A percentile compares a stretch with the other conserved stretches of the same genome.
These are phyloP conservation scores for Emmonsiellopsis sp. DNA, from an alignment of 2,329 filamentous ascomycete genomes.

Conservation along the genomic window DNA sequence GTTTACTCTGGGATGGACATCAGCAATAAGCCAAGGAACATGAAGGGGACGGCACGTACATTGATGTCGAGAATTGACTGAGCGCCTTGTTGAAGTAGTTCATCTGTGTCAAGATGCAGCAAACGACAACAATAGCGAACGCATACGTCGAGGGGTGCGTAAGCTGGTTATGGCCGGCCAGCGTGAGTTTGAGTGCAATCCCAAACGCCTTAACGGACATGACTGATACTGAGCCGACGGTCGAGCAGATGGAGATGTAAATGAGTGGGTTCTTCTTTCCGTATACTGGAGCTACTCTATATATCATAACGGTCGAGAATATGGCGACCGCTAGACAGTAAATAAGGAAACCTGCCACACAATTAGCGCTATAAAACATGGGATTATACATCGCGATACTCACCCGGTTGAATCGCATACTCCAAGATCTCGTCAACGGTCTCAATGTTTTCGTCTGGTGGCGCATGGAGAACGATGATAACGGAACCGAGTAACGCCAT, in stretches of 20 bases:
- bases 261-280: constrained; percentile 94
- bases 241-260: constrained; percentile 95
- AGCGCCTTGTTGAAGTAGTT: constrained; percentile 99
- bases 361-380: constrained; percentile 5
- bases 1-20: constrained; percentile 58
- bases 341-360: constrained; percentile 64
- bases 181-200: constrained; percentile 90
- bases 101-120: constrained; percentile 98
- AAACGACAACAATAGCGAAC: constrained; percentile 82
- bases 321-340: constrained; percentile 72
- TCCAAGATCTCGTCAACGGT: constrained; percentile 86
- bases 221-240: constrained; percentile 91
- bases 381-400: constrained; percentile 14
- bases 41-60: constrained; percentile 50
- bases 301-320: constrained; percentile 92
- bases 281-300: constrained; percentile 78
- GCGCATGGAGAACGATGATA: constrained; percentile 94
- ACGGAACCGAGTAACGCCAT: constrained; percentile 93
- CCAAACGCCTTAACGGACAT: constrained; percentile 99
- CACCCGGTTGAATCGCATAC: constrained; percentile 87
- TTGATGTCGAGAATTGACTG: constrained; percentile 92
- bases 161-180: constrained; percentile 92
- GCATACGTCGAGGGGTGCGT: constrained; percentile 91
- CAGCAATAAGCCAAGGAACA: not conserved
- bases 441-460: constrained; percentile 81